Conservation (phyloP, 2,329 filamentous ascomycete genomes). For the Colletotrichum sp. region DNA sequence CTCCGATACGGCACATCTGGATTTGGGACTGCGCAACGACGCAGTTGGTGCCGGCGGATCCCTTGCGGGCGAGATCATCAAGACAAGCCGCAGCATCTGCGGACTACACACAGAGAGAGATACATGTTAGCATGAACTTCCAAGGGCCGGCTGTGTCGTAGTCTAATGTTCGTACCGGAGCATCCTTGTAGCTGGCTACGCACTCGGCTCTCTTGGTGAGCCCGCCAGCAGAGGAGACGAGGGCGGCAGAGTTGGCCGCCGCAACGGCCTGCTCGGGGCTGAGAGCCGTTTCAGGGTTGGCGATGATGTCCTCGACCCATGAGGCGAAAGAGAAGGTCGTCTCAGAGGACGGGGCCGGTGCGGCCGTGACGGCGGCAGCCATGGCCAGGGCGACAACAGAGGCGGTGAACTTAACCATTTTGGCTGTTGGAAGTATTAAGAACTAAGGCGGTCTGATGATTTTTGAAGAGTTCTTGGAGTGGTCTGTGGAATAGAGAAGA, state of each 20-base stretch:
- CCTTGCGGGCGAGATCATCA: background rate
- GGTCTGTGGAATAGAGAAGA: background rate
- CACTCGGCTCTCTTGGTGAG: background rate
- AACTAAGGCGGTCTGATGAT: background rate
- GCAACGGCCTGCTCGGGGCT: background rate
- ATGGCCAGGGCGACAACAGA: background rate
- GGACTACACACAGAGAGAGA: background rate
- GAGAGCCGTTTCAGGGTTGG: background rate
- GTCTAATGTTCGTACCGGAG: background rate
- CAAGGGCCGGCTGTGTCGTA: rapidly evolving
- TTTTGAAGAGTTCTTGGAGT: background rate
- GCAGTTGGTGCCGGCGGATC: background rate
- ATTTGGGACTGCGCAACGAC: background rate
- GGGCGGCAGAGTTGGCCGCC: background rate
- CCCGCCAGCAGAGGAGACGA: background rate
- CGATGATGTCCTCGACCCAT: conserved; percentile 8
- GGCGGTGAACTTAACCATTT: background rate
- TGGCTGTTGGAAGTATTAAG: background rate
- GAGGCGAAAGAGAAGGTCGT: conserved; percentile 7
- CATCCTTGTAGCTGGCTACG: background rate
- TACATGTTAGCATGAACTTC: background rate
- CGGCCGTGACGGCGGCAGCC: background rate
- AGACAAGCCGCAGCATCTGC: background rate
- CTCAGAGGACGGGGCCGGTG: background rate
- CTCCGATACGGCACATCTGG: background rate